These are phyloP conservation scores for Saccharata proteae DNA, from an alignment of 2,329 filamentous ascomycete species.

Conservation along the genomic window DNA sequence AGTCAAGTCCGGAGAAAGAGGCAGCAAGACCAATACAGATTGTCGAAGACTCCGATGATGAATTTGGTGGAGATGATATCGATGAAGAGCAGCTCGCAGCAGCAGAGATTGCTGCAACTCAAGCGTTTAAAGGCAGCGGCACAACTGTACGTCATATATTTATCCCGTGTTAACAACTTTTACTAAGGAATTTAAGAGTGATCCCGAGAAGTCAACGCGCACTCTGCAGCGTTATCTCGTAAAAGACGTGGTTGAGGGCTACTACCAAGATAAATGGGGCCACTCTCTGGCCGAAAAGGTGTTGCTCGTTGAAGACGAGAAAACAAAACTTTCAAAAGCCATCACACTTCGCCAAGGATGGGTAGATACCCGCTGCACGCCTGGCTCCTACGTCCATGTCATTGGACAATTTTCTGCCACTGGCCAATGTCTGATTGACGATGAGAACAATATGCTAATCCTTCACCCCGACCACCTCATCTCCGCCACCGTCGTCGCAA, in stretches of 20 bases:
- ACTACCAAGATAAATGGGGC: conserved; percentile 54
- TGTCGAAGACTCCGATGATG: conserved; percentile 50
- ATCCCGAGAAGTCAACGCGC: conserved; percentile 44
- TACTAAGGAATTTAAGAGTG: conserved; percentile 59
- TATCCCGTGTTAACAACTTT: conserved; percentile 12
- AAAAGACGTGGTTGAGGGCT: conserved; percentile 56
- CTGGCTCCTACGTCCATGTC: conserved; percentile 71
- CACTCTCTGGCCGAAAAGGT: conserved; percentile 60
- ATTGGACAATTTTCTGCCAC: conserved; percentile 61
- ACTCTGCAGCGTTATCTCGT: conserved; percentile 81
- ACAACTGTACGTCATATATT: conserved; percentile 9
- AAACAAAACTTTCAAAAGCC: conserved; percentile 49
- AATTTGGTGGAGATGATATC: conserved; percentile 56
- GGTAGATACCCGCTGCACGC: conserved; percentile 65
- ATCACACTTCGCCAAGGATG: conserved; percentile 77
- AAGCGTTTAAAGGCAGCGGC: conserved; percentile 42
- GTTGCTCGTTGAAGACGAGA: conserved; percentile 71
- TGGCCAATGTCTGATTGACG: conserved; percentile 71
- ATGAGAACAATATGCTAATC: conserved; percentile 72
- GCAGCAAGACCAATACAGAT: not conserved
- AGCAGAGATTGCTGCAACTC: conserved; percentile 59
- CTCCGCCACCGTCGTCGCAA: conserved; percentile 89
- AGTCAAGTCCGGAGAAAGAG: not conserved
- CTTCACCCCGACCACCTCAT: conserved; percentile 92
- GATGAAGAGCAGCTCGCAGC: conserved; percentile 61